phyloP scores from a whole-genome alignment of 2,329 filamentous ascomycete genomes.

The Diaporthe sp. region DNA sequence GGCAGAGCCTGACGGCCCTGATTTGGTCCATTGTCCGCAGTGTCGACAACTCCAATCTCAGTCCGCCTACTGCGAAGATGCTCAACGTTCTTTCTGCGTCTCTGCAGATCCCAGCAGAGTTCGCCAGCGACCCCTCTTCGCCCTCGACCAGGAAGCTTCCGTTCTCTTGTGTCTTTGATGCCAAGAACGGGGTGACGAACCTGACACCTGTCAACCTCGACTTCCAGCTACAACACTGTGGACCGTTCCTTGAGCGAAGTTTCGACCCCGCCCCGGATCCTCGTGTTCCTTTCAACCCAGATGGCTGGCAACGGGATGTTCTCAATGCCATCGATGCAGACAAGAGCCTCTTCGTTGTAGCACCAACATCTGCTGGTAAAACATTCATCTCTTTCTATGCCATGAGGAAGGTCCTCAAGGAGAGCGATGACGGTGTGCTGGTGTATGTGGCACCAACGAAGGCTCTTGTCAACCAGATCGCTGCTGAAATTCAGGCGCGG shows the following conservation, averaged over 20 bases:
- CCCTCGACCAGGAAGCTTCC: not conserved
- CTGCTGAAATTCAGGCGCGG: slow-evolving; percentile 79
- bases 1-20: slow-evolving; percentile 34
- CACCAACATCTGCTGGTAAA: slow-evolving; percentile 83
- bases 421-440: slow-evolving; percentile 75
- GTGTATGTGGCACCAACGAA: slow-evolving; percentile 87
- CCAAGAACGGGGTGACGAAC: slow-evolving; percentile 1
- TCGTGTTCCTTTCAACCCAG: slow-evolving; percentile 78
- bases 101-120: slow-evolving; percentile 9
- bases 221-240: slow-evolving; percentile 76
- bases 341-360: slow-evolving; percentile 78
- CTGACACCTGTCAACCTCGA: slow-evolving; percentile 45
- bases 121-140: not conserved
- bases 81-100: slow-evolving; percentile 14
- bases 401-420: slow-evolving; percentile 79
- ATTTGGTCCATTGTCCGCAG: slow-evolving; percentile 38
- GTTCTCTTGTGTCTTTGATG: slow-evolving; percentile 18
- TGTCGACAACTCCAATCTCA: slow-evolving; percentile 30
- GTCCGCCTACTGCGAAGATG: slow-evolving; percentile 7
- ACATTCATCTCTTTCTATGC: slow-evolving; percentile 89
- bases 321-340: slow-evolving; percentile 78
- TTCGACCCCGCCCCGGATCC: slow-evolving; percentile 75
- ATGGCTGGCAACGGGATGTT: slow-evolving; percentile 80
- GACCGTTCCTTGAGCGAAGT: slow-evolving; percentile 79
- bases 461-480: slow-evolving; percentile 85